A percentile compares a stretch with the other conserved stretches of the same genome.
Conservation (phyloP, 805 yeast genomes). For the Sugiyamaella boreocaroliniensis region DNA sequence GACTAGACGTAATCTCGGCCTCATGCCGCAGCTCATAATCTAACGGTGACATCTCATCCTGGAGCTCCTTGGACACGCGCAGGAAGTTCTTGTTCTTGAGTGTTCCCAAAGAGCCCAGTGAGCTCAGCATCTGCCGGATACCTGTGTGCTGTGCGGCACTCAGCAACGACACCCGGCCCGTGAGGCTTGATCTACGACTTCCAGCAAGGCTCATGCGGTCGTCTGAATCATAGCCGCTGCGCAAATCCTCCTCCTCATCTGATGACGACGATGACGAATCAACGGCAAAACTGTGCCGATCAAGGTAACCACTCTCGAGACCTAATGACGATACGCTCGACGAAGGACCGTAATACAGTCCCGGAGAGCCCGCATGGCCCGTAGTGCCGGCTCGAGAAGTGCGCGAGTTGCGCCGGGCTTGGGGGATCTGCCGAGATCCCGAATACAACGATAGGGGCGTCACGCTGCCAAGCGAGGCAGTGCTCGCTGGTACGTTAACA, state of each 20-base stretch:
- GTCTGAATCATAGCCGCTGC: slow-evolving; percentile 15
- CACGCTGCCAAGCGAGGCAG: background rate
- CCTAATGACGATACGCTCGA: slow-evolving; percentile 19
- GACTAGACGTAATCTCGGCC: slow-evolving; percentile 20
- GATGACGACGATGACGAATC: slow-evolving; percentile 11
- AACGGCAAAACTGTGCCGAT: background rate
- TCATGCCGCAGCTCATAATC: slow-evolving; percentile 23
- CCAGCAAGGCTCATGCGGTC: slow-evolving; percentile 11
- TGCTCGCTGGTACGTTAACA: slow-evolving; percentile 3
- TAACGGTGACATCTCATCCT: slow-evolving; percentile 21
- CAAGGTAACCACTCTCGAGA: slow-evolving; percentile 9
- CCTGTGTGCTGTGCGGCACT: background rate
- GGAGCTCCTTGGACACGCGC: slow-evolving; percentile 21
- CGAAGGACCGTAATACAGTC: slow-evolving; percentile 15
- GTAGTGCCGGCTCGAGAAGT: background rate
- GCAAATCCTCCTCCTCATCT: slow-evolving; percentile 7
- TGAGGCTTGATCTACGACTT: slow-evolving; percentile 12
- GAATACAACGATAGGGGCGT: background rate
- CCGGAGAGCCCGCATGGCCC: background rate
- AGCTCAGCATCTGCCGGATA: slow-evolving; percentile 11
- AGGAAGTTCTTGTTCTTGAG: slow-evolving; percentile 21
- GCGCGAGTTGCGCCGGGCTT: background rate
- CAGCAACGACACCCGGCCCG: background rate
- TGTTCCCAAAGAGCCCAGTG: slow-evolving; percentile 12
- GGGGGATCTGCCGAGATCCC: background rate